These are phyloP conservation scores for Penicillium olsonii DNA, from an alignment of 2,329 filamentous ascomycete species.

Conservation along the genomic window DNA sequence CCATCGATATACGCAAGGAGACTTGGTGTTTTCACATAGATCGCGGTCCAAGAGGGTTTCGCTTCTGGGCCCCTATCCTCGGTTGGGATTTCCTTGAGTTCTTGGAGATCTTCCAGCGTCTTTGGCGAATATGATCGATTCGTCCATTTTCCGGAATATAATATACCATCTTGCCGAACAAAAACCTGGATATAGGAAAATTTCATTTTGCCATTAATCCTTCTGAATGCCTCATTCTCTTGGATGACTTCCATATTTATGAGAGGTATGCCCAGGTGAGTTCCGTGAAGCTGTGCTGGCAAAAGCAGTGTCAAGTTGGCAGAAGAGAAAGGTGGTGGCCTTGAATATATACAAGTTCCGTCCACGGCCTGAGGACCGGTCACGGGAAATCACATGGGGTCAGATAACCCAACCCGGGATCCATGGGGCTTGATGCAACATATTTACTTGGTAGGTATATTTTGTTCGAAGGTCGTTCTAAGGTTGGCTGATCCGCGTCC, in stretches of 20 bases:
- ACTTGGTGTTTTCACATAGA: conserved; percentile 24
- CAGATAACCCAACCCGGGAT: too few relatives aligned
- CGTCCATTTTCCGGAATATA: conserved; percentile 25
- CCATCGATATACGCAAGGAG: conserved; percentile 19
- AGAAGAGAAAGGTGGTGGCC: too few relatives aligned
- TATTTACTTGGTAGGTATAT: too few relatives aligned
- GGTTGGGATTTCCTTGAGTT: conserved; percentile 17
- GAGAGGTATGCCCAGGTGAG: not conserved
- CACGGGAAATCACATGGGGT: too few relatives aligned
- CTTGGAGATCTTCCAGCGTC: conserved; percentile 18
- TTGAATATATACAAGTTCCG: too few relatives aligned
- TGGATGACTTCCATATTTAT: conserved; percentile 24
- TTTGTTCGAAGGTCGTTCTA: too few relatives aligned
- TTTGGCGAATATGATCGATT: conserved; percentile 17
- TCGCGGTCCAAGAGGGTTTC: conserved; percentile 17
- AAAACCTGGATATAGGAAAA: conserved; percentile 25
- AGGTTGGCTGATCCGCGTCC: too few relatives aligned
- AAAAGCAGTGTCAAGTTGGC: too few relatives aligned
- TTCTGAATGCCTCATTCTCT: conserved; percentile 21
- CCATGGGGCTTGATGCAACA: too few relatives aligned
- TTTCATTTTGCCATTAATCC: conserved; percentile 17
- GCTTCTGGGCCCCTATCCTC: conserved; percentile 17
- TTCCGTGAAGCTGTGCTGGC: not conserved
- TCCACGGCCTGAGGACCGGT: too few relatives aligned
- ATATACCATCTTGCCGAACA: conserved; percentile 15